Evolutionary conservation across 768 basidiomycete species (phyloP), one percentile per base, ranked within the genome.

Genomic region (Kondoa malvinella): DNA sequence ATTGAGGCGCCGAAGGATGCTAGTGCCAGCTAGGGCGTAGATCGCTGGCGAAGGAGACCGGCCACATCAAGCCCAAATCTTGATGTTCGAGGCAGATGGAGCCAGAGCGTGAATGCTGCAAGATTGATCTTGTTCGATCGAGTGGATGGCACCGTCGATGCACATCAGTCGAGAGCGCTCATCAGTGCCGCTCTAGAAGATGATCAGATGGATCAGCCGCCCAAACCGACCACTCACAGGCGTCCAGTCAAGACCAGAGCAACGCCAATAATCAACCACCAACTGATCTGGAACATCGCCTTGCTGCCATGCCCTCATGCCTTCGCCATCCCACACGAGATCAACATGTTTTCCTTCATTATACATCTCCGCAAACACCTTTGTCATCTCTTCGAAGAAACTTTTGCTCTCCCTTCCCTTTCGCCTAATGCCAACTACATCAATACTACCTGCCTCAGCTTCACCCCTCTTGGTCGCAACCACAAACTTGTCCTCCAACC

Each of bases 401-500:
- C 64, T 40, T 25, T 65, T 34, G 2, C 34, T 57, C 27, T 26
- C 30, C 64, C 31, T 25, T 2, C 17, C 40, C 26, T 57, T 25
- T 21, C 26, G 29, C n/a, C 62, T 50, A 3, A 70, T 56, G 16
- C 62, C 56, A 25, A 68, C 16, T 27, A 67, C 67, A 57, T 70
- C 69, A 8, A 65, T 12, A n/a, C n/a, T n/a, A n/a, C n/a, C 25
- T 40, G 68, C 31, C 64, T 50, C n/a, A 56, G 31, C n/a, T 59
- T 70, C 27, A 60, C 17, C 2, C 29, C 30, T 25, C 31, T 63
- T 3, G 64, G 92, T 89, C 17, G 84, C 80, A 68, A 95, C 87
- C 68, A 83, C 81, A 76, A 96, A 94, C 15, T 79, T 75, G 2
- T 87, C 83, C 76, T 97, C 94, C 71, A 97, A 80, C 15, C 94